phyloP scores from a whole-genome alignment of 2,329 filamentous ascomycete genomes.

The Chaetomium sp. region DNA sequence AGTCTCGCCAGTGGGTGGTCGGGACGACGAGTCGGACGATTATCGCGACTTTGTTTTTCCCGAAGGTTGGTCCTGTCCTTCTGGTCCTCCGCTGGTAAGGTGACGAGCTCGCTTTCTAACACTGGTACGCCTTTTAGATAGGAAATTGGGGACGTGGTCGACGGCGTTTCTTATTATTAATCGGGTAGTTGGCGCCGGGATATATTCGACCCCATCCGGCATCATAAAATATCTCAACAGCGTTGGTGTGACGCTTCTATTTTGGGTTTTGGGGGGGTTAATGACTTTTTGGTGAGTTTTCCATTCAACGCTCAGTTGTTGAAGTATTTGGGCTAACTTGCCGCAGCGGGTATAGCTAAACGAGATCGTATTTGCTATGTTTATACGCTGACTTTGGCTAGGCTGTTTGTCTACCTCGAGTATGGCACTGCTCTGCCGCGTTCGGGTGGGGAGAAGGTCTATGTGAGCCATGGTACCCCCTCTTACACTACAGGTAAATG shows the following conservation, averaged over 20 bases:
- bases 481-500: background rate
- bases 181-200: constrained; percentile 52
- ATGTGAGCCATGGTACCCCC: constrained; percentile 41
- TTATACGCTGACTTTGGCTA: constrained; percentile 17
- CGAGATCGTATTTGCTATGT: background rate
- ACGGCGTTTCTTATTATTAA: constrained; percentile 51
- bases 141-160: constrained; percentile 39
- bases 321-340: constrained; percentile 2
- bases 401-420: constrained; percentile 49
- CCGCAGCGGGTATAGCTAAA: constrained; percentile 31
- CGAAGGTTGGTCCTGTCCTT: constrained; percentile 30
- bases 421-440: constrained; percentile 52
- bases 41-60: constrained; percentile 38
- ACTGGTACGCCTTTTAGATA: constrained; percentile 27
- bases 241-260: constrained; percentile 49
- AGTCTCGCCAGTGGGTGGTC: constrained; percentile 25
- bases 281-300: constrained; percentile 49
- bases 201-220: constrained; percentile 51
- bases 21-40: constrained; percentile 32
- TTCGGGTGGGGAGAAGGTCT: constrained; percentile 46
- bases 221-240: constrained; percentile 49
- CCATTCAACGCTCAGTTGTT: constrained; percentile 24
- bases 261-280: constrained; percentile 52
- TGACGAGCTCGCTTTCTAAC: background rate
- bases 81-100: background rate